Base-by-base conservation (phyloP, 331 rosid species). In the Cydonia oblonga region DNA sequence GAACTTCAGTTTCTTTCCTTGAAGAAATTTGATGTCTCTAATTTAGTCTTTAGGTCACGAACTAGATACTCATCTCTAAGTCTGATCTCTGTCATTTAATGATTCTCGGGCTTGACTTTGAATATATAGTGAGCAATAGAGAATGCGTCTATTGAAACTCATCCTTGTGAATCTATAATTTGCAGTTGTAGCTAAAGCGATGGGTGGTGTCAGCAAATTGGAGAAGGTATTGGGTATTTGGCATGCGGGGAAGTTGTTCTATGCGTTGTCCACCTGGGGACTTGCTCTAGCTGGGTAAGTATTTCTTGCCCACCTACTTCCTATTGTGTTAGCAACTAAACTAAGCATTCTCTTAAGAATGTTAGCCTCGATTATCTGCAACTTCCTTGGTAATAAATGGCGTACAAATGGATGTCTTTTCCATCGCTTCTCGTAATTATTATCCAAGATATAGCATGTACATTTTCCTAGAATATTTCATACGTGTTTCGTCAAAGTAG, bases 261-360 rank as follows among this genome's bases (percentile, higher is more conserved):
- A 91, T 81, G 44, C 96, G 40, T 78, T 93, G 30, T 83, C 96
- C 81, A 89, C 97, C 49, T 91, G 98, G 98, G 98, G 98, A 76
- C 96, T 95, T 79, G 90, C 98, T 77, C 86, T 95, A 75, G 81
- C 88, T 0, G 97, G 98, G 97, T 95, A 78, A 78, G 81, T 44
- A 75, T 73, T 73, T 30, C 54, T 30, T 71, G 49, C 29, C 44
- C 60, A 18, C 13, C 58, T 3, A 54, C 60, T 62, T 29, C 61
- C 61, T 79, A 15, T 66, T 40, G 19, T 42, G 28, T 68, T 64
- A 72, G 13, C 72, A 40, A 72, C 59, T 22, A 9, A 40, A 72
- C 59, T 22, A 9, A 5, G 14, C 25, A 9, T 10, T 35, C 42
- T 35, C 13, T 35, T 0, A 4, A 56, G 61, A 22, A 72, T 66